Evolutionary conservation across 352 stramenopile species (phyloP), one percentile per base, ranked within the genome.

Genomic region (Pythium periplocum): DNA sequence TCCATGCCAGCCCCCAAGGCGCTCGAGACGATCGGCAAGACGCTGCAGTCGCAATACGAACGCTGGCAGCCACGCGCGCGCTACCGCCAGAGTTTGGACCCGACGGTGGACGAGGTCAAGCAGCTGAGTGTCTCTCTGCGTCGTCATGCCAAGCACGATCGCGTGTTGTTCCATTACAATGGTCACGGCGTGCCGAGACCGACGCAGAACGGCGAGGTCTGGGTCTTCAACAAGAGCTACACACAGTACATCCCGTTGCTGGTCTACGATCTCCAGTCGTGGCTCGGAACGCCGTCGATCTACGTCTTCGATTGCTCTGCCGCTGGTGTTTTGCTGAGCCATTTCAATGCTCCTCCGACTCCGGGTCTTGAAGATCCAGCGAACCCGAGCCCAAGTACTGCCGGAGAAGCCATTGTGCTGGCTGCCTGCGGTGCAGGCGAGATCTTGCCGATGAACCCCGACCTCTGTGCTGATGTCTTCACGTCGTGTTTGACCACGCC

Each of bases 181-280:
- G 97, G 97, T 49, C 97, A 99, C 69, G 98, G 98, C 41, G 97
- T 99, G 17, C 97, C 97, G 34, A 70, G 92, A n/a, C 96, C 91
- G 26, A 99, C 96, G 6, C 71, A 79, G 8, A 98, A 98, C 69
- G 97, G 97, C 39, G 97, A 99, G 65, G 93, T 99, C 50, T 99
- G 97, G 97, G 91, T 99, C 26, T 99, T 99, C 69, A 98, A 99
- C 77, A 98, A 98, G 75, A 96, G 95, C 66, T 98, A 99, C 70
- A 99, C 97, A 36, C 96, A 99, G 76, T 99, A 99, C 73, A 99
- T 99, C 53, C 97, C 98, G 17, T 71, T 99, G 33, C 81, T 96
- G 31, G 88, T 99, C 8, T 96, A 96, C 45, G 95, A 99, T 51
- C 70, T 99, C 31, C 81, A 96, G 67, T 86, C 69, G 7, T 98